A percentile compares a stretch with the other conserved stretches of the same genome.
Evolutionary conservation across 306 rosid genomes (phyloP).

Genomic region (Nissolia schottii): DNA sequence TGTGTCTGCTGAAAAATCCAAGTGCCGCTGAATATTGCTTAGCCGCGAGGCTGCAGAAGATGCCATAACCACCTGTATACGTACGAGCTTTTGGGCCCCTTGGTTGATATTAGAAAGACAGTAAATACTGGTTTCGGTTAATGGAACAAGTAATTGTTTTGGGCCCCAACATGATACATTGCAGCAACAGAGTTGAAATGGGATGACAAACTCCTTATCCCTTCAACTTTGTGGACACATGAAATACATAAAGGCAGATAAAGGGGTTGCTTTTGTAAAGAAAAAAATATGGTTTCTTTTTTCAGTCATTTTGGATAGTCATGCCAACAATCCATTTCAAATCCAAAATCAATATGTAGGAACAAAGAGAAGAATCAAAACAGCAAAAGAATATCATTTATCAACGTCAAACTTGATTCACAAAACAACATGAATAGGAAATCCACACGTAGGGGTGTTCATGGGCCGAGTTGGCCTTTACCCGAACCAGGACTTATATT

Average conservation of each 20-base stretch:
- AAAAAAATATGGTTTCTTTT: not conserved
- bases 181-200: not conserved
- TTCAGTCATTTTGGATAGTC: not conserved
- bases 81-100: too few species aligned
- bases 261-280: too few species aligned
- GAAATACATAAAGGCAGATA: not conserved
- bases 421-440: not conserved
- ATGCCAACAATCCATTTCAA: not conserved
- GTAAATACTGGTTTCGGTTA: too few species aligned
- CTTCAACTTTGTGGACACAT: not conserved
- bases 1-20: slow-evolving; percentile 26
- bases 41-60: slow-evolving; percentile 55
- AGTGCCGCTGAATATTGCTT: slow-evolving; percentile 52
- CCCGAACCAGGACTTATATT: too few species aligned
- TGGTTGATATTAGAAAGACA: too few species aligned
- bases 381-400: not conserved
- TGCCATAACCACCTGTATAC: slow-evolving; percentile 21
- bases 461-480: too few species aligned
- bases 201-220: not conserved
- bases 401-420: not conserved
- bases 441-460: too few species aligned
- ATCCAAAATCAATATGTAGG: not conserved
- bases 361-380: not conserved
- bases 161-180: too few species aligned
- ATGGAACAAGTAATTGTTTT: too few species aligned